Evolutionary conservation across 441 rosid genomes (phyloP).

Genomic region (Pelargonium myrrhifolium): DNA sequence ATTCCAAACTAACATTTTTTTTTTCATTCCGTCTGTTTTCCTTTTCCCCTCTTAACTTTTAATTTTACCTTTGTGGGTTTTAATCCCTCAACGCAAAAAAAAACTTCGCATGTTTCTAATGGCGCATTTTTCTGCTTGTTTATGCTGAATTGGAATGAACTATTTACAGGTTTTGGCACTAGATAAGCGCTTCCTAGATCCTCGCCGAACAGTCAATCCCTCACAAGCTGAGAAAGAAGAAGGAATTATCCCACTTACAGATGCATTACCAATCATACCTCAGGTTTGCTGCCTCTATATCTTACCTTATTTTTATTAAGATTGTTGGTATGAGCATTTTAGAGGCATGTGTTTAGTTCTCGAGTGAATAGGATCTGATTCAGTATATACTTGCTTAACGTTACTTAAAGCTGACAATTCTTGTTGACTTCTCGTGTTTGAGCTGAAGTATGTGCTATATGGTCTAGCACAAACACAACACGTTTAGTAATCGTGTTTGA

Average conservation of each 20-base stretch:
- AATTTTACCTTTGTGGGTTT: too few species aligned
- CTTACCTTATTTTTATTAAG: not conserved
- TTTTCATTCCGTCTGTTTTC: conserved; percentile 6
- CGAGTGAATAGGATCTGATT: too few species aligned
- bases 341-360: not conserved
- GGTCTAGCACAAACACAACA: too few species aligned
- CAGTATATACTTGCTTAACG: too few species aligned
- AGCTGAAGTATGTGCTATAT: too few species aligned
- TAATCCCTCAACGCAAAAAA: too few species aligned
- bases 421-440: too few species aligned
- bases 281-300: conserved; percentile 46
- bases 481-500: too few species aligned
- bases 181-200: conserved; percentile 94
- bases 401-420: too few species aligned
- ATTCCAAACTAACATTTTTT: not conserved
- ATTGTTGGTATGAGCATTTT: not conserved
- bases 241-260: conserved; percentile 88
- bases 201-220: conserved; percentile 84
- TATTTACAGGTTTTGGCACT: conserved; percentile 75
- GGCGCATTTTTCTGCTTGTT: not conserved
- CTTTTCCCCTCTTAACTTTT: not conserved
- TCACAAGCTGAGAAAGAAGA: conserved; percentile 96
- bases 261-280: conserved; percentile 85
- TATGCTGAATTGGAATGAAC: conserved; percentile 9
- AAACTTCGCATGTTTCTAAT: conserved; percentile 1